Evolutionary conservation across 2,329 filamentous ascomycete species (phyloP).

Genomic region (Chalaropsis ovoidea): DNA sequence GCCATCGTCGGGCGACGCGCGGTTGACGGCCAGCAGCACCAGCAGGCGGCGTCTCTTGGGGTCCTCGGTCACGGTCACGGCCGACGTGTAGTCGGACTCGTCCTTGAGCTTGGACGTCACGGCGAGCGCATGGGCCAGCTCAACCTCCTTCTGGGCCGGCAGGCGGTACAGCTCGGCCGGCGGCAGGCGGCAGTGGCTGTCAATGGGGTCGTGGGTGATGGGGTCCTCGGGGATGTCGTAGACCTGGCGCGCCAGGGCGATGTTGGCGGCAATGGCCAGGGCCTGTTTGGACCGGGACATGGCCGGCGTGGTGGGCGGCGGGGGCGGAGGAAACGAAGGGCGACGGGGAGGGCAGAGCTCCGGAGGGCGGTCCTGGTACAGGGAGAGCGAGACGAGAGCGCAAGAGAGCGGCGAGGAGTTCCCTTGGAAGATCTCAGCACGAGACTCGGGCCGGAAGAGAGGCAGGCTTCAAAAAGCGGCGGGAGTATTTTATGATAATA

Average conservation of each 20-base stretch:
- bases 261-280: conserved; percentile 22
- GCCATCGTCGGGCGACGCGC: conserved; percentile 22
- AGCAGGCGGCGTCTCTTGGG: conserved; percentile 14
- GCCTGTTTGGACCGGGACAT: conserved; percentile 15
- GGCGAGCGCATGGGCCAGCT: conserved; percentile 23
- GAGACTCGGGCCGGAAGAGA: background rate
- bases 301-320: conserved; percentile 1
- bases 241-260: conserved; percentile 24
- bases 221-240: conserved; percentile 25
- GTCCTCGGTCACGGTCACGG: conserved; percentile 22
- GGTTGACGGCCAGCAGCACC: conserved; percentile 23
- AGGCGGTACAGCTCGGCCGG: conserved; percentile 16
- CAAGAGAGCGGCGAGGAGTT: background rate
- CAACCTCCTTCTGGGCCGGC: conserved; percentile 23
- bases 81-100: conserved; percentile 24
- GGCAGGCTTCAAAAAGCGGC: background rate
- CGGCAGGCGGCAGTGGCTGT: conserved; percentile 11
- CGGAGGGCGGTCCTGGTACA: background rate
- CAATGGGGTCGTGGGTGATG: conserved; percentile 22
- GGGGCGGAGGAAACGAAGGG: background rate
- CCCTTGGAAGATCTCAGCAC: background rate
- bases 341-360: background rate
- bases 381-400: conserved; percentile 1
- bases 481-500: background rate
- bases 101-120: conserved; percentile 24